phyloP scores from a whole-genome alignment of 2,329 filamentous ascomycete species.

The Pseudocercospora vitis region DNA sequence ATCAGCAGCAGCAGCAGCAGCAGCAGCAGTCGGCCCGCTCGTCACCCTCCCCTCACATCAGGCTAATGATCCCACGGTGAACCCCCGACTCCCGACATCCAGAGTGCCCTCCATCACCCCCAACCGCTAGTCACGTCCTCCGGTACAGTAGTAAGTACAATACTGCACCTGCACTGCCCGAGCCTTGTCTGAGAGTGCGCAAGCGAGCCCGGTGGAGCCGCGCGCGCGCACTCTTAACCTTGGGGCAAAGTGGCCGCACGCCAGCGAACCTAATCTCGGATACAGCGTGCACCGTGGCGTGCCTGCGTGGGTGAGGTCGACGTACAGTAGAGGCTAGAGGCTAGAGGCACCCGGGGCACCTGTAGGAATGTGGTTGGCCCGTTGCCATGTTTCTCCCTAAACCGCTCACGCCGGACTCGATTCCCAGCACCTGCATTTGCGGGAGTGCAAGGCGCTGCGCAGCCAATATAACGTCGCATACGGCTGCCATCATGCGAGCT shows the following conservation, averaged over 20 bases:
- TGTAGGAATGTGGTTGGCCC: background rate
- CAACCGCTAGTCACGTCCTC: no score
- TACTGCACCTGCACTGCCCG: no score
- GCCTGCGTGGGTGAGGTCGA: background rate
- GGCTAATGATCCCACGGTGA: no score
- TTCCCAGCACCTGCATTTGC: conserved; percentile 15
- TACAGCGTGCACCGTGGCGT: background rate
- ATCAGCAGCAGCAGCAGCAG: no score
- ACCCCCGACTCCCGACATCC: background rate
- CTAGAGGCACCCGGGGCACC: no score
- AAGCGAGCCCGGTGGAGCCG: background rate
- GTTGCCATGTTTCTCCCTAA: background rate
- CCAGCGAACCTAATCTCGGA: conserved; percentile 14
- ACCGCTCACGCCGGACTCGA: conserved; percentile 1
- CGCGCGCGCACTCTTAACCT: background rate
- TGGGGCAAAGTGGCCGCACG: conserved; percentile 1
- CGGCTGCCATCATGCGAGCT: conserved; percentile 18
- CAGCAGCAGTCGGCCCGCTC: no score
- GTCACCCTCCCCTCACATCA: no score
- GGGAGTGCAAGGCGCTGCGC: conserved; percentile 15
- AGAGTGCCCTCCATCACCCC: no score
- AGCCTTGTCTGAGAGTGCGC: conserved; percentile 1
- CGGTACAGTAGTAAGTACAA: no score
- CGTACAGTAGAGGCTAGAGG: conserved; percentile 12
- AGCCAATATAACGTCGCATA: conserved; percentile 19